Conservation (phyloP, 768 basidiomycete genomes). For the Amanita muscaria region DNA sequence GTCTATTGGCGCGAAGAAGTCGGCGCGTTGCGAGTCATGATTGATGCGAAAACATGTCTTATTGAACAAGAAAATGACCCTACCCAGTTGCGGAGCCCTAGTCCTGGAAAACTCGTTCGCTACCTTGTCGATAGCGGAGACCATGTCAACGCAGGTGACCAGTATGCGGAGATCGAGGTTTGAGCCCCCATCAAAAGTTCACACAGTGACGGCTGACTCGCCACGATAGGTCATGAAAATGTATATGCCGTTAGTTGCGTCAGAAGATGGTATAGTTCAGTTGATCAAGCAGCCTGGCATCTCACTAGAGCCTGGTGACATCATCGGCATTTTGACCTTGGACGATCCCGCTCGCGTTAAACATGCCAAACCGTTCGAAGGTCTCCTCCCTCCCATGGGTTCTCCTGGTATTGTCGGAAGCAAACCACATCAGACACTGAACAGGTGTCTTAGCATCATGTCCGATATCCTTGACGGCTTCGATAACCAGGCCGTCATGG, state of each 20-base stretch:
- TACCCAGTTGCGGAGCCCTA: slow-evolving; percentile 91
- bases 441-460: slow-evolving; percentile 64
- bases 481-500: slow-evolving; percentile 92
- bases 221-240: slow-evolving; percentile 88
- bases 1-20: slow-evolving; percentile 99
- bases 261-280: slow-evolving; percentile 90
- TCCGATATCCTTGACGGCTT: slow-evolving; percentile 93
- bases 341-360: slow-evolving; percentile 96
- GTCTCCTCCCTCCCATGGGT: slow-evolving; percentile 83
- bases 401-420: slow-evolving; percentile 77
- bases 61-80: slow-evolving; percentile 99
- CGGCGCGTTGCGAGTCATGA: slow-evolving; percentile 83
- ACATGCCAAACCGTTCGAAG: slow-evolving; percentile 97
- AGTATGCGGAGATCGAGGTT: slow-evolving; percentile 97
- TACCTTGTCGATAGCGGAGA: slow-evolving; percentile 96
- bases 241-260: slow-evolving; percentile 96
- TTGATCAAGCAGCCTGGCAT: slow-evolving; percentile 98
- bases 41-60: slow-evolving; percentile 95
- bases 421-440: slow-evolving; percentile 83
- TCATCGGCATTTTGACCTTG: slow-evolving; percentile 91
- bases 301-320: slow-evolving; percentile 93
- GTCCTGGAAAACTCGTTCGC: slow-evolving; percentile 92
- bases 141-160: slow-evolving; percentile 92
- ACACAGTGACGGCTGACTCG: neutral
- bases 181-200: slow-evolving; percentile 13